Conservation (phyloP, 2,329 filamentous ascomycete species). For the Leptographium procerum region DNA sequence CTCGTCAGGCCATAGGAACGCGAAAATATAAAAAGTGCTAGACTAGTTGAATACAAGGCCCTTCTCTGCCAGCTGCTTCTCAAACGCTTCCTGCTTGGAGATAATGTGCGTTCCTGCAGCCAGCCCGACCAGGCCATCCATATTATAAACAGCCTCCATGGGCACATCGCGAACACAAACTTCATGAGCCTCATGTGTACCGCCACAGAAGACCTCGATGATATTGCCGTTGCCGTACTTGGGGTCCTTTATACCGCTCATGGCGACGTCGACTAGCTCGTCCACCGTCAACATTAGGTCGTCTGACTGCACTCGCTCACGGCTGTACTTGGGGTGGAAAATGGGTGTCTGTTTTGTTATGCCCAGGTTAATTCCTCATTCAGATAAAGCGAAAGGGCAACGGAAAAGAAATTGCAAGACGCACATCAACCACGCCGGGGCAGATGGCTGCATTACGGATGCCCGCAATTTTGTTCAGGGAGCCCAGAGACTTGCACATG, state of each 20-base stretch:
- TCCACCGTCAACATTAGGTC: not conserved
- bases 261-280: not conserved
- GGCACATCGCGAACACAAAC: not conserved
- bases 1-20: too few species aligned
- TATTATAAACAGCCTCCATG: not conserved
- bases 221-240: conserved; percentile 3
- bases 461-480: conserved; percentile 20
- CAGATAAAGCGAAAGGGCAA: not conserved
- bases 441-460: conserved; percentile 17
- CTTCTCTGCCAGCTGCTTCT: not conserved
- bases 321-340: not conserved
- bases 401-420: not conserved
- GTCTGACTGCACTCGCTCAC: not conserved
- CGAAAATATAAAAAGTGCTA: too few species aligned
- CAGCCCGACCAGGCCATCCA: not conserved
- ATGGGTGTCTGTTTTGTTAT: not conserved
- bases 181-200: not conserved
- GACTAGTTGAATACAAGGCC: not conserved
- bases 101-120: not conserved
- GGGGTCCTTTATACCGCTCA: not conserved
- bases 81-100: not conserved
- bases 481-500: conserved; percentile 27
- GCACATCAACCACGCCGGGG: not conserved
- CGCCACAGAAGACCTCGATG: not conserved
- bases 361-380: not conserved